Base-by-base conservation (phyloP, 139 green algal species). In the Axilococcus clingmanii region DNA sequence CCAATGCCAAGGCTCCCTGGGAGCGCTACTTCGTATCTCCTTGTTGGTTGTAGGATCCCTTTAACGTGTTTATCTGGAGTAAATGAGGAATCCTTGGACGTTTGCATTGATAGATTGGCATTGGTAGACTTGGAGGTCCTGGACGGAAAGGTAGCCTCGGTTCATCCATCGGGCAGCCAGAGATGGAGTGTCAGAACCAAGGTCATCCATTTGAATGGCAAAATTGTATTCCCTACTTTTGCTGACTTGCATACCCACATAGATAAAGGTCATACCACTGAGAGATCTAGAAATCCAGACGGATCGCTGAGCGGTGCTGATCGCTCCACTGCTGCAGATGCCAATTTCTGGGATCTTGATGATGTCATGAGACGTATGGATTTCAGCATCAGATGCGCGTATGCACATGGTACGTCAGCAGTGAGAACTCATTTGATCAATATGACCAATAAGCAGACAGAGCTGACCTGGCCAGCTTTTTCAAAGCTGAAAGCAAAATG, bases 381-480 rank as follows among this genome's bases (percentile, higher is more conserved):
- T 20, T 88, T 86, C 40, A 77, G 68, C 28, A 38, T 88, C 19
- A 50, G 53, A 7, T 85, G 72, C 35, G 78, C 78, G 0, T 84
- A 86, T 22, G 75, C 75, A 1, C 78, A 88, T 55, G 80, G 80
- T 29, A 86, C 80, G 4, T 69, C 57, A 2, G 80, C 80, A 6
- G 52, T 88, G 58, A 62, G 80, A 27, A 88, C 79, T 2, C 79
- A 87, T 52, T 68, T 87, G 6, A 87, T 87, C 51, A 84, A 79
- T 48, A 74, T 80, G 69, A 61, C 56, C 2, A 46, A 48, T 4
- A 69, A 65, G 41, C 77, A 85, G 37, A 62, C 61, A 15, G 64
- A 71, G 54, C 57, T 86, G 3, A 81, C 78, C 6, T 86, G 79
- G 79, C 67, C 68, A 14, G 69, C 60, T 1, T 84, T 83, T 34